Base-by-base conservation (phyloP, 2,329 filamentous ascomycete genomes). In the Beauveria caledonica region DNA sequence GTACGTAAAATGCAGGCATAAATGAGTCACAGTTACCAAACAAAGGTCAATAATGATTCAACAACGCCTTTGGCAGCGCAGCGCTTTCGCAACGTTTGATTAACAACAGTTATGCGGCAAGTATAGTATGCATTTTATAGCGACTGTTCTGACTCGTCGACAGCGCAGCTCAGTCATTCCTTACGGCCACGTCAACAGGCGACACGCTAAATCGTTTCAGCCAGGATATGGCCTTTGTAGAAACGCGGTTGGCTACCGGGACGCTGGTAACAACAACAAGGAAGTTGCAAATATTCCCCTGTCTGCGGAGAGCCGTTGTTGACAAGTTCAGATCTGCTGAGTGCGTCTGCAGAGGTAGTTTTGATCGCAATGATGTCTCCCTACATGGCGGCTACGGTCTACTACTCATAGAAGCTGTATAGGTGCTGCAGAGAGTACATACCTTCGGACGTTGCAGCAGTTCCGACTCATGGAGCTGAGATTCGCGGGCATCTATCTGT, bases 331-430 rank as follows among this genome's bases (percentile, higher is more conserved):
- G 62, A 66, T 15, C 45, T 65, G 29, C 66, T 69, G 9, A 62
- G 63, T 8, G 58, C 60, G 9, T 21, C 71, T 1, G 69, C 65
- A 40, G 70, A 71, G 0, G 70, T 67, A 9, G 68, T 73, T 1
- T 67, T 83, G 0, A 76, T 84, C 10, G 74, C 75, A 5, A 69
- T 73, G 0, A 74, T 76, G 3, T 77, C 81, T 2, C 75, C 73
- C 39, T 77, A 77, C 58, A 72, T 81, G 0, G 73, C 74, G 0
- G 68, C 78, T 1, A 74, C 73, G 0, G 71, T 84, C 81, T 82
- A 0, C 60, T 77, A 4, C 62, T 62, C 2, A 21, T 69, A 3
- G 9, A 64, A 4, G 57, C 65, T 1, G 56, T 72, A 6, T 67
- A 63, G 29, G n/a, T 67, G 3, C 50, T 72, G 9, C 70, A 73